Percentiles rank a stretch among this genome's conserved stretches.
Evolutionary conservation across 1,139 yeast species (phyloP).

Genomic region (Nematodospora anomalae): DNA sequence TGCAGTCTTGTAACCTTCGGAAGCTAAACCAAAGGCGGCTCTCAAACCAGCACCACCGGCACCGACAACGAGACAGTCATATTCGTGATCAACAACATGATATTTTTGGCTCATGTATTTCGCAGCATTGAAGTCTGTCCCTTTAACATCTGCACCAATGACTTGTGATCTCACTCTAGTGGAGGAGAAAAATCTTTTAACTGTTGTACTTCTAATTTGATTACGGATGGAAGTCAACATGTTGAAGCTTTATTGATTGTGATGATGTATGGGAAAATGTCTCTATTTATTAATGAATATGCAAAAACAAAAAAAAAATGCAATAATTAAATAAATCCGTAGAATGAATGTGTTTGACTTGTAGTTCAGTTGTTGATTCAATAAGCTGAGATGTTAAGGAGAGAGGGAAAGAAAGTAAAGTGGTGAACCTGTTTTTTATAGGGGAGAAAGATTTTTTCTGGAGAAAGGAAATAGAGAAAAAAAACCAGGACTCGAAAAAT

Average conservation of each 20-base stretch:
- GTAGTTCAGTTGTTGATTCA: too few relatives aligned
- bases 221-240: constrained; percentile 17
- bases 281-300: too few relatives aligned
- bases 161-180: constrained; percentile 34
- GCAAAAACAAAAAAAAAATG: background rate
- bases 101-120: constrained; percentile 69
- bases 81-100: constrained; percentile 94
- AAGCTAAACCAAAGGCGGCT: constrained; percentile 97
- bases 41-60: constrained; percentile 99
- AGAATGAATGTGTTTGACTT: too few relatives aligned
- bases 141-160: constrained; percentile 49
- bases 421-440: background rate
- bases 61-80: constrained; percentile 96
- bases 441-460: background rate
- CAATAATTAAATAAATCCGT: background rate
- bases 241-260: background rate
- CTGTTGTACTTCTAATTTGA: constrained; percentile 10
- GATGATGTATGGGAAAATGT: background rate
- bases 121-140: constrained; percentile 50
- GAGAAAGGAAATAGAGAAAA: background rate
- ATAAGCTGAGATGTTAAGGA: too few relatives aligned
- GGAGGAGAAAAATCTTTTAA: constrained; percentile 27
- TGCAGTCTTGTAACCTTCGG: constrained; percentile 96
- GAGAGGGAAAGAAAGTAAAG: background rate
- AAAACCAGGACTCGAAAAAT: background rate